Conservation (phyloP, 2,329 filamentous ascomycete genomes). For the Akanthomyces muscarius region DNA sequence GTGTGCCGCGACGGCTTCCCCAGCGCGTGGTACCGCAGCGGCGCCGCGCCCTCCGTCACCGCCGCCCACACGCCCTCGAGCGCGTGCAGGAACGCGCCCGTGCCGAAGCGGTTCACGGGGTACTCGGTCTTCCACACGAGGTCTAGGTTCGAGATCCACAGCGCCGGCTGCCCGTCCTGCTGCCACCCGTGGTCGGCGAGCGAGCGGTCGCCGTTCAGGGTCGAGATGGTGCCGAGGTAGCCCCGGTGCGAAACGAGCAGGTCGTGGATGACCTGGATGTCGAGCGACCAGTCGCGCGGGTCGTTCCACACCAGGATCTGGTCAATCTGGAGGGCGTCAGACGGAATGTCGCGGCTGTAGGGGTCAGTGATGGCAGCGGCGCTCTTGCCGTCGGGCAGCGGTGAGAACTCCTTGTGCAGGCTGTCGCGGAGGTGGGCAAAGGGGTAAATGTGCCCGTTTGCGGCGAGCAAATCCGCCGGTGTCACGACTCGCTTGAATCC, state of each 20-base stretch:
- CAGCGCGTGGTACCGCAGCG: constrained; percentile 61
- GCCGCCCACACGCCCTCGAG: constrained; percentile 75
- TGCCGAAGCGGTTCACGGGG: constrained; percentile 80
- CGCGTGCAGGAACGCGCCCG: constrained; percentile 84
- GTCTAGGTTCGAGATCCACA: constrained; percentile 91
- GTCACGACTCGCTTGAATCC: constrained; percentile 81
- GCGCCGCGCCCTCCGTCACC: constrained; percentile 56
- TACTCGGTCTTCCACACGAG: constrained; percentile 84
- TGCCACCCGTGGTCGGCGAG: constrained; percentile 77
- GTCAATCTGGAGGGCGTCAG: constrained; percentile 67
- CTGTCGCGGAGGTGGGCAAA: constrained; percentile 53
- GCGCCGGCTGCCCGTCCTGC: constrained; percentile 69
- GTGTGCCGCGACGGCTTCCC: constrained; percentile 79
- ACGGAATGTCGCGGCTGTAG: constrained; percentile 33
- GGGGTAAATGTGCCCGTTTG: constrained; percentile 74
- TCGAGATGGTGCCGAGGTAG: constrained; percentile 73
- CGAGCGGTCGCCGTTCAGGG: constrained; percentile 61
- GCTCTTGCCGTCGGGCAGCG: constrained; percentile 33
- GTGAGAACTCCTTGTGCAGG: constrained; percentile 27
- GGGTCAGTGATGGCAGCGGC: constrained; percentile 30
- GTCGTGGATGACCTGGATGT: constrained; percentile 80
- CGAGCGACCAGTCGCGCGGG: constrained; percentile 91
- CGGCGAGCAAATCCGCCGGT: constrained; percentile 75
- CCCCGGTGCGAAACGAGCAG: constrained; percentile 75
- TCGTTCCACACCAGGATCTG: constrained; percentile 94